Conservation (phyloP, 257 asterid species). For the Marsdenia floribunda region DNA sequence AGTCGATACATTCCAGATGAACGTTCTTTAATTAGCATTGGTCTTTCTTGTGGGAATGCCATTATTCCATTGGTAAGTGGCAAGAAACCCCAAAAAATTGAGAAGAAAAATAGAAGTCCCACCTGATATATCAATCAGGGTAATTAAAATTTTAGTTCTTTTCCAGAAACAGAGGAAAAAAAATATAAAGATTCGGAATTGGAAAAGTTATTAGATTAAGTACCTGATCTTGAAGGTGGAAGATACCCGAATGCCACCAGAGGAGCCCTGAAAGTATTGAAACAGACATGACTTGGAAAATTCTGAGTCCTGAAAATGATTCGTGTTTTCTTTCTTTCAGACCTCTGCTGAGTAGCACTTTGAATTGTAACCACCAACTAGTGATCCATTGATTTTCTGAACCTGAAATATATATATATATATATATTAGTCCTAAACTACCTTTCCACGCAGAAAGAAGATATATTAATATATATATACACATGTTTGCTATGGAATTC, state of each 20-base stretch:
- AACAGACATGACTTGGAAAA: constrained; percentile 81
- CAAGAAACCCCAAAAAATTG: constrained; percentile 86
- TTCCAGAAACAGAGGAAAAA: background rate
- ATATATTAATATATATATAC: background rate
- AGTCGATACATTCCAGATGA: constrained; percentile 80
- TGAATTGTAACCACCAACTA: constrained; percentile 85
- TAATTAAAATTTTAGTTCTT: background rate
- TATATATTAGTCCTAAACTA: background rate
- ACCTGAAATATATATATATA: constrained; percentile 21
- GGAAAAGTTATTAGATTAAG: background rate
- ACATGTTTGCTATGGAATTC: too few relatives aligned
- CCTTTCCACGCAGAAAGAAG: background rate
- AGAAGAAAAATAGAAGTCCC: constrained; percentile 79
- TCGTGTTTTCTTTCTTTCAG: constrained; percentile 76
- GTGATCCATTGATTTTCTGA: constrained; percentile 60
- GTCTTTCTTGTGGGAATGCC: constrained; percentile 69
- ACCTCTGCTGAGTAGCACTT: constrained; percentile 69
- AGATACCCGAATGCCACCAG: constrained; percentile 86
- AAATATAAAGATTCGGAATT: background rate
- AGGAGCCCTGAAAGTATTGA: constrained; percentile 68
- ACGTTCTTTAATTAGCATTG: constrained; percentile 55
- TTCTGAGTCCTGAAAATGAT: constrained; percentile 54
- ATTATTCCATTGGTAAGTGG: constrained; percentile 67
- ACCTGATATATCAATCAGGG: constrained; percentile 34
- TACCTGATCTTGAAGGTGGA: constrained; percentile 90